Evolutionary conservation across 2,329 filamentous ascomycete genomes (phyloP).

Genomic region (Laburnicola sp.): DNA sequence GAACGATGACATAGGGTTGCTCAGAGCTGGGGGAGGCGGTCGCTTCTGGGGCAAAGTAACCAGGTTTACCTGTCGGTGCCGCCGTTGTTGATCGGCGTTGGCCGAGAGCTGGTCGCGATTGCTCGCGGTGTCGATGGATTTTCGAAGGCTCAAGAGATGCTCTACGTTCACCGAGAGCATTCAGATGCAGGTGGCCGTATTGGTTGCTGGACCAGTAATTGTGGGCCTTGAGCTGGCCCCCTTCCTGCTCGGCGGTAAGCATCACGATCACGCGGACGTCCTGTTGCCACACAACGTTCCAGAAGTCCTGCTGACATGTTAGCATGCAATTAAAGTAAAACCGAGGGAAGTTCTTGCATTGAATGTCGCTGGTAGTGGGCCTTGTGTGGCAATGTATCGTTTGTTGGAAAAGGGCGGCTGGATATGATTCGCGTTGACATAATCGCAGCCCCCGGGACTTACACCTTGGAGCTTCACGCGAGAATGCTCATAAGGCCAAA

Average conservation of each 20-base stretch:
- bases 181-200: conserved; percentile 77
- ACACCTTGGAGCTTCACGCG: conserved; percentile 77
- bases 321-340: conserved; percentile 10
- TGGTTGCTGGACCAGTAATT: conserved; percentile 83
- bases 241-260: conserved; percentile 91
- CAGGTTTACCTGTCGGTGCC: conserved; percentile 27
- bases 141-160: conserved; percentile 70
- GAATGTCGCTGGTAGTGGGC: conserved; percentile 88
- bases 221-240: conserved; percentile 92
- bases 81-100: conserved; percentile 40
- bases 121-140: conserved; percentile 52
- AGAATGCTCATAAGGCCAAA: conserved; percentile 92
- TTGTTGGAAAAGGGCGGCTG: conserved; percentile 81
- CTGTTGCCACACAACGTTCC: conserved; percentile 96
- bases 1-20: conserved; percentile 75
- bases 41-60: conserved; percentile 34
- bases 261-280: conserved; percentile 94
- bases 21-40: conserved; percentile 53
- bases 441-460: conserved; percentile 74
- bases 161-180: conserved; percentile 77
- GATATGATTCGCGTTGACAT: conserved; percentile 91
- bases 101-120: conserved; percentile 36
- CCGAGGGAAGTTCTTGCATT: conserved; percentile 61
- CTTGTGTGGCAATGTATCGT: conserved; percentile 93
- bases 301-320: conserved; percentile 73